Conservation (phyloP, 169 alveolate genomes). For the Plasmodium malariae region DNA sequence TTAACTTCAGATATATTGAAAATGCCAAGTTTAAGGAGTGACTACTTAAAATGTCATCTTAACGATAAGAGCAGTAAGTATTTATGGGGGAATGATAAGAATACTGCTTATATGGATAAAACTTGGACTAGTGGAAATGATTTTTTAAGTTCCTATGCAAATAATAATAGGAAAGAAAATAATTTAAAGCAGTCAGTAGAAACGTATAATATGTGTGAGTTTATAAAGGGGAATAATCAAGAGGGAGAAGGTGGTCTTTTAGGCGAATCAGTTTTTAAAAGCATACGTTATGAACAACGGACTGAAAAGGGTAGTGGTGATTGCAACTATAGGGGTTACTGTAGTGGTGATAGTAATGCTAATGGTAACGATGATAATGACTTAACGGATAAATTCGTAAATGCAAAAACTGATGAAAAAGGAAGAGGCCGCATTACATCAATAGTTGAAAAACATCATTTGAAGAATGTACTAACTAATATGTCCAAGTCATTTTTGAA, state of each 20-base stretch:
- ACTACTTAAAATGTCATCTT: conserved; percentile 3
- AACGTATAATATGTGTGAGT: not conserved
- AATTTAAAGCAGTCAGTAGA: not conserved
- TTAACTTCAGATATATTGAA: not conserved
- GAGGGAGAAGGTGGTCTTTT: conserved; percentile 1
- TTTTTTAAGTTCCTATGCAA: not conserved
- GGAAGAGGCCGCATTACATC: not conserved
- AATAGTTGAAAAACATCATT: not conserved
- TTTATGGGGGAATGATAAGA: not conserved
- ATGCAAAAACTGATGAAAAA: conserved; percentile 3
- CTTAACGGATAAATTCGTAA: conserved; percentile 12
- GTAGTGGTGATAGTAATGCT: no score
- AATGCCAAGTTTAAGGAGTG: not conserved
- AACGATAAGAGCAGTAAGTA: not conserved
- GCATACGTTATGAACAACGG: not conserved
- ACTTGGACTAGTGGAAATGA: not conserved
- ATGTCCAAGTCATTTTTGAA: not conserved
- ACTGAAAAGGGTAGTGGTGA: no score
- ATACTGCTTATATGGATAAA: not conserved
- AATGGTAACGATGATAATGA: not conserved
- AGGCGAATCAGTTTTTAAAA: not conserved
- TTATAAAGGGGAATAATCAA: not conserved
- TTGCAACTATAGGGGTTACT: no score
- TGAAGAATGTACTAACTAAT: not conserved
- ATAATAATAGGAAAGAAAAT: conserved; percentile 9